Evolutionary conservation across 371 early-diverging fungal genomes (phyloP), one percentile per base, ranked within the genome.

Genomic region (Basidiobolus meristosporus): DNA sequence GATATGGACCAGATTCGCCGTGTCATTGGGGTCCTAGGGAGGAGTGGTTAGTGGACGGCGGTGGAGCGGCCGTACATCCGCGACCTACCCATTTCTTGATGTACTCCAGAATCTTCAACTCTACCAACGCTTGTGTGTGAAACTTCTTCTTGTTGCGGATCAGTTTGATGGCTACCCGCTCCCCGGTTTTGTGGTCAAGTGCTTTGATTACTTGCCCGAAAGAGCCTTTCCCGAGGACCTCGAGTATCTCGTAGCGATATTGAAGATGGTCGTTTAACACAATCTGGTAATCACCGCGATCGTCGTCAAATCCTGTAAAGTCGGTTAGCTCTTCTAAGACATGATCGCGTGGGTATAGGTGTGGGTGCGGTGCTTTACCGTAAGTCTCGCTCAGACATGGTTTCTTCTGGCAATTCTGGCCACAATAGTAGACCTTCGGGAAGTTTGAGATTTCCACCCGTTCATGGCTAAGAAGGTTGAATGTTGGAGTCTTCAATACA

Each of bases 201-300:
- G 90, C 90, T 46, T 86, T 83, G 36, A 90, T 71, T 0, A 98
- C 98, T 52, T 97, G 93, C 7, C 99, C 98, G 65, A 97, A 98
- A 2, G 92, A 90, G 1, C 99, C 99, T 55, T 86, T 82, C 29
- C 99, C 99, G 2, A 98, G 57, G 28, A 80, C 58, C 11, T 78
- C 80, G 29, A 90, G 31, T 17, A 96, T 66, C 51, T 92, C 91
- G 54, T 90, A 96, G 1, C 97, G 73, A 52, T 86, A 95, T 36
- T 64, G 65, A 29, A 95, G 48, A 53, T 95, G 96, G 57, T 95
- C 96, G 46, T 80, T 75, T 36, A 64, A 59, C 17, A 77, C 70
- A 14, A 89, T 69, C 36, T 77, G 62, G 44, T 90, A 90, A 47
- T 95, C 96, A 3, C 96, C 96, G 3, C 87, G 77, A 38, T 88